Evolutionary conservation across 225 moss, liverwort and hornwort genomes (phyloP), one percentile per base, ranked within the genome.

Genomic region (Sphagnum contortum): DNA sequence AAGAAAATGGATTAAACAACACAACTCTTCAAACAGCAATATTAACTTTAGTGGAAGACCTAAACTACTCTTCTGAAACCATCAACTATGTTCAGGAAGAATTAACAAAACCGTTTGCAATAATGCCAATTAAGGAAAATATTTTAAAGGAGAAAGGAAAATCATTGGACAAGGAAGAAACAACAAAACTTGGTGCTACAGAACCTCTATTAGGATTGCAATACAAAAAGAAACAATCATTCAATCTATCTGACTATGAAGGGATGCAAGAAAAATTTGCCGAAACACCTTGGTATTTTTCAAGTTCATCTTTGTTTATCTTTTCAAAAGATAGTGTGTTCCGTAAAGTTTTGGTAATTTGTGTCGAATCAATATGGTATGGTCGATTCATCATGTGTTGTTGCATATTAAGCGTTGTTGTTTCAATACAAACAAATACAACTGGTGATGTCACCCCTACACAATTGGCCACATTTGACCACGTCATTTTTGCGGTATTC

Each of bases 21-120:
- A 91, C 91, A 48, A 82, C 81, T 49, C 73, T 94, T 12, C 94
- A 94, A 70, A 81, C 81, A 68, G 91, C 94, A 29, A 74, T 94
- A 57, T 63, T 94, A 12, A 51, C 77, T 65, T 76, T 94, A 55
- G 82, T 82, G 12, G 61, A 82, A 63, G 89, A 91, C 8, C 69
- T 91, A 5, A 81, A 69, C 56, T 1, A 29, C 29, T 29, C 29
- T 29, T 29, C 29, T 29, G 29, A 29, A 29, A 29, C 29, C 29
- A 29, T 29, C 29, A 29, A 29, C 29, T 29, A 29, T 29, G 29
- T 29, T 29, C 0, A 29, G 29, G 29, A 29, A 29, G 29, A 29
- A 52, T 6, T 52, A 9, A 52, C 7, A 52, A 52, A 52, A 52
- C 50, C 61, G 0, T 4, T 1, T 10, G 4, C 4, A 45, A 62